phyloP scores from a whole-genome alignment of 306 rosid genomes.

The Hylodesmum podocarpum region DNA sequence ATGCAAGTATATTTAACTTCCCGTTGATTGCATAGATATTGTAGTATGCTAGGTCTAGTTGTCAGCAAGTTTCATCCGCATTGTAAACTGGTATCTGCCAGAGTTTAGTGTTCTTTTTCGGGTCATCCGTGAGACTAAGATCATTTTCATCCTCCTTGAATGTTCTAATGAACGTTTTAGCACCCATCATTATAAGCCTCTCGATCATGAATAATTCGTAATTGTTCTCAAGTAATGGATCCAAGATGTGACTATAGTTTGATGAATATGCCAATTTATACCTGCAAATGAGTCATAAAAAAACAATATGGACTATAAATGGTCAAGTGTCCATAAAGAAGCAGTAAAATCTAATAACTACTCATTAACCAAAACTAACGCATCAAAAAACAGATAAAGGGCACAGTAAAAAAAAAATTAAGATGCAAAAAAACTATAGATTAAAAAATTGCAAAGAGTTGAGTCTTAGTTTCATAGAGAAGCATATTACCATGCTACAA shows the following conservation, averaged over 20 bases:
- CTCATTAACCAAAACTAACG: background rate
- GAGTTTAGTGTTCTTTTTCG: constrained; percentile 80
- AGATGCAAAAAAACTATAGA: background rate
- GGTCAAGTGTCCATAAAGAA: background rate
- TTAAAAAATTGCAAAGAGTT: background rate
- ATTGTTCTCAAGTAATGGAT: constrained; percentile 57
- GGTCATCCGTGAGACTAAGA: constrained; percentile 86
- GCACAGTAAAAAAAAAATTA: background rate
- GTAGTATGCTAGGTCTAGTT: background rate
- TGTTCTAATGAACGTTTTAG: constrained; percentile 77
- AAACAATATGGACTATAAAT: constrained; percentile 3
- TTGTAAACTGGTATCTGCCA: constrained; percentile 90
- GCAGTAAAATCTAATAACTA: background rate
- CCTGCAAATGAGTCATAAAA: constrained; percentile 53
- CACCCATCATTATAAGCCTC: constrained; percentile 79
- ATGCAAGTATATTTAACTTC: background rate
- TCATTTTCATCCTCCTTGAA: constrained; percentile 75
- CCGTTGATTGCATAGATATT: background rate
- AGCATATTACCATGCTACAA: constrained; percentile 7
- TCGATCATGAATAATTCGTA: constrained; percentile 90
- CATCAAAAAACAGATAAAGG: background rate
- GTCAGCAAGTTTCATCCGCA: constrained; percentile 60
- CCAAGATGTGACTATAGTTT: constrained; percentile 71
- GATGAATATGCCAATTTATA: constrained; percentile 77
- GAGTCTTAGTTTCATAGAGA: background rate